A percentile compares a stretch with the other conserved stretches of the same genome.
Evolutionary conservation across 257 asterid species (phyloP).

Genomic region (Solanum habrochaites): DNA sequence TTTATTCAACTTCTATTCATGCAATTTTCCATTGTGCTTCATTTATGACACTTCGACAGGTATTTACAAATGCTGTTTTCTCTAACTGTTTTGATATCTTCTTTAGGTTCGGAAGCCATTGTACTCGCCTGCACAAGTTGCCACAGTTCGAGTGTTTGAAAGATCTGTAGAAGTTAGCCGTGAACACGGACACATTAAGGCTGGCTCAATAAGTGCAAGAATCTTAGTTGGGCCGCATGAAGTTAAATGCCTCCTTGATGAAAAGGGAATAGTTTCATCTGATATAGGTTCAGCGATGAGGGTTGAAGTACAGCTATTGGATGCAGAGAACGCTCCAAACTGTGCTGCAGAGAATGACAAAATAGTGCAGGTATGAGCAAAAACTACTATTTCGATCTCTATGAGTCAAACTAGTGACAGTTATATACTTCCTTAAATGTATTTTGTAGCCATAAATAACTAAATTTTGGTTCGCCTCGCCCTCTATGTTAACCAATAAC

Average conservation of each 20-base stretch:
- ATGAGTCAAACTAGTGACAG: background rate
- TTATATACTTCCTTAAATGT: background rate
- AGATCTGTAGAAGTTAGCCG: constrained; percentile 29
- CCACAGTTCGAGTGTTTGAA: constrained; percentile 36
- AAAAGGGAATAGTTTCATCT: constrained; percentile 24
- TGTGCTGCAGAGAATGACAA: constrained; percentile 19
- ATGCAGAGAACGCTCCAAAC: constrained; percentile 12
- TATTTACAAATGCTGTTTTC: background rate
- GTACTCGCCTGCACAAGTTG: constrained; percentile 45
- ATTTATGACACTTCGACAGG: background rate
- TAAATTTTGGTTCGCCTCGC: background rate
- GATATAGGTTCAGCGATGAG: constrained; percentile 28
- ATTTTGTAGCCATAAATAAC: background rate
- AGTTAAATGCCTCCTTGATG: constrained; percentile 27
- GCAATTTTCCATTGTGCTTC: background rate
- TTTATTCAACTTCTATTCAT: background rate
- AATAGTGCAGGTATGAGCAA: constrained; percentile 38
- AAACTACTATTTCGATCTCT: constrained; percentile 3
- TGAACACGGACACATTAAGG: constrained; percentile 12
- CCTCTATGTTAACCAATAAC: background rate
- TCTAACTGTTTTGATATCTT: constrained; percentile 3
- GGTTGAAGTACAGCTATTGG: constrained; percentile 29
- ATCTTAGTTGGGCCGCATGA: constrained; percentile 30
- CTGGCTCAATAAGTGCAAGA: constrained; percentile 24
- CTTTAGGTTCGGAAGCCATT: constrained; percentile 29